Evolutionary conservation across 805 yeast genomes (phyloP), one percentile per base, ranked within the genome.

Genomic region (Kodamaea lidongshanica): DNA sequence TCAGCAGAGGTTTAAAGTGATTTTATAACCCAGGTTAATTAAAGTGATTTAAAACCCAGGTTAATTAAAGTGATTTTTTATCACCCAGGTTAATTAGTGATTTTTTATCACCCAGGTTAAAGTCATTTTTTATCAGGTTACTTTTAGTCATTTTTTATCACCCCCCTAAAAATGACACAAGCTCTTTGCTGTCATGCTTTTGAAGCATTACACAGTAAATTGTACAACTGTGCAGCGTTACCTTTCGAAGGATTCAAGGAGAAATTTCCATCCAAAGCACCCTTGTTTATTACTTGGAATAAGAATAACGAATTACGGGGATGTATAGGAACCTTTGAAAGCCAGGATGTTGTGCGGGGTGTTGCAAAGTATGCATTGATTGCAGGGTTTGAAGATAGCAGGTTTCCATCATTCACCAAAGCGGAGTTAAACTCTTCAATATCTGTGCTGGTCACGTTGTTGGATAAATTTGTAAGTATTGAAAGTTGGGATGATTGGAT

Each of bases 221-320:
- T 62, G 9, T 32, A 33, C 16, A 40, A 34, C n/a, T 13, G 41
- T 1, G 28, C 22, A 4, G 25, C 38, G 10, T 18, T 45, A 3
- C 25, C 50, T 4, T 35, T 57, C 4, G 28, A 33, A 7, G 40
- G 40, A 24, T 37, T 48, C 6, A 20, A 33, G 7, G 35, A 33
- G 6, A 27, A 37, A 5, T 25, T 46, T 9, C 62, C 61, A 3
- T 6, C 31, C 3, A 33, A 37, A 15, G 58, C 64, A 1, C 92
- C 97, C 0, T 56, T 89, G 16, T 92, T 92, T 58, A 81, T 89
- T 18, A 92, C 97, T 0, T 92, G 96, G 95, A 78, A 76, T 43
- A 67, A 70, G 34, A 39, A 43, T 30, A 52, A 55, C 15, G 56
- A 61, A 9, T 60, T 89, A 27, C 64, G 97, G 24, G 98, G 98